These are phyloP conservation scores for Candida dubliniensis DNA, from an alignment of 1,139 yeast species.

Conservation along the genomic window DNA sequence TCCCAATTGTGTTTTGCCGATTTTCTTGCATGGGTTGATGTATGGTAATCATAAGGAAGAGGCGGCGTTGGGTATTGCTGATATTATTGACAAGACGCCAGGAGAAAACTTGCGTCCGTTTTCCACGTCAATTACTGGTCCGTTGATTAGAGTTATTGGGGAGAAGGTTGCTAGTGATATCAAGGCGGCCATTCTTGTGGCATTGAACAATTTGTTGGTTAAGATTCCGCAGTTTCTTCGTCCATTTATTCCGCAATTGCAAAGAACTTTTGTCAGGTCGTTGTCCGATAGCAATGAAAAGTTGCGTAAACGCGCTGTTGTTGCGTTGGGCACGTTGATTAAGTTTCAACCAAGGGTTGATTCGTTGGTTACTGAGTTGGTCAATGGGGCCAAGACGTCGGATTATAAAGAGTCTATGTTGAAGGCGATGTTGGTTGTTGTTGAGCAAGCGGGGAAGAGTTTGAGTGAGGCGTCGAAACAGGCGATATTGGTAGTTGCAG, in stretches of 20 bases:
- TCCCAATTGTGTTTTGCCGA: conserved; percentile 83
- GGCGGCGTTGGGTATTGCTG: conserved; percentile 89
- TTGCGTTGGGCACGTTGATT: conserved; percentile 83
- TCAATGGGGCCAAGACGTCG: conserved; percentile 67
- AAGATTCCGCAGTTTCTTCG: conserved; percentile 90
- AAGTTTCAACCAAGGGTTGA: conserved; percentile 92
- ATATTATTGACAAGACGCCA: conserved; percentile 82
- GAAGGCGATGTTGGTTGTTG: conserved; percentile 82
- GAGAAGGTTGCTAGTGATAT: conserved; percentile 90
- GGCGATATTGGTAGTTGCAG: conserved; percentile 71
- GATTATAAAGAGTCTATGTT: conserved; percentile 80
- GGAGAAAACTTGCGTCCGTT: conserved; percentile 77
- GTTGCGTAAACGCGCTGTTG: conserved; percentile 83
- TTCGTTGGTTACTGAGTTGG: conserved; percentile 82
- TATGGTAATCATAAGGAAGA: conserved; percentile 87
- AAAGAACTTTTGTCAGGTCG: conserved; percentile 93
- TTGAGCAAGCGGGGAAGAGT: conserved; percentile 73
- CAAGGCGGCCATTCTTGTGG: conserved; percentile 86
- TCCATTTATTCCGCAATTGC: conserved; percentile 96
- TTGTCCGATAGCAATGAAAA: conserved; percentile 75
- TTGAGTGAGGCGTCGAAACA: conserved; percentile 74
- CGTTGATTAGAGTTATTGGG: conserved; percentile 95
- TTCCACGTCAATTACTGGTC: conserved; percentile 95
- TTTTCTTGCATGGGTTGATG: conserved; percentile 93
- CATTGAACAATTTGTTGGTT: conserved; percentile 72